Base-by-base conservation (phyloP, 140 eudicot species). In the Flaveria floridana region DNA sequence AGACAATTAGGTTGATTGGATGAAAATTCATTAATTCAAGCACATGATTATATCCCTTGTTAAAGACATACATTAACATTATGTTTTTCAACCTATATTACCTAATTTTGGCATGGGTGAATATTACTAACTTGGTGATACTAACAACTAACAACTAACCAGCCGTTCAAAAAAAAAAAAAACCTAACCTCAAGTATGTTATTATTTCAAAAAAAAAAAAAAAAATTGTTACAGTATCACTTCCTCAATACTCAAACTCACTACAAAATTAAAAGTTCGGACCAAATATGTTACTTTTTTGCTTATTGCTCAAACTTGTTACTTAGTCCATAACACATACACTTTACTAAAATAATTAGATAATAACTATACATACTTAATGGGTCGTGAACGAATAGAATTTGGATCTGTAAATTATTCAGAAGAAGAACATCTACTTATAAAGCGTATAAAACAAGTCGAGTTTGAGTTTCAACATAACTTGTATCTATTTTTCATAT, bases 1-100 rank as follows among this genome's bases (percentile, higher is more conserved):
- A 58, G 71, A 63, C 34, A 62, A 25, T 44, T 37, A 74, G 79
- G n/a, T 63, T 64, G 44, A 61, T 23, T 74, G 68, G 57, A 61
- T 21, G 68, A 12, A 57, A 39, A n/a, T 61, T 61, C 70, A 74
- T 74, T 47, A 25, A 59, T 44, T 61, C 57, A 59, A 42, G 68
- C 70, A 44, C 71, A 74, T 46, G 78, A 19, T 14, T 34, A 57
- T 44, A 73, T 19, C 48, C 37, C 25, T 39, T 41, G 21, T 58
- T 2, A 58, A 58, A 58, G 4, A 55, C 34, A 52, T 34, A 13
- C 52, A 55, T 53, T 30, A 42, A 73, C 34, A 18, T 71, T 64
- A 64, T 64, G 70, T 37, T 65, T 34, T 30, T 16, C 3, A 65
- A 7, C 26, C 26, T 37, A 15, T 64, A 30, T n/a, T 64, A n/a